A percentile compares a stretch with the other conserved stretches of the same genome.
Evolutionary conservation across 768 basidiomycete genomes (phyloP).

Genomic region (Trametes coccinea): DNA sequence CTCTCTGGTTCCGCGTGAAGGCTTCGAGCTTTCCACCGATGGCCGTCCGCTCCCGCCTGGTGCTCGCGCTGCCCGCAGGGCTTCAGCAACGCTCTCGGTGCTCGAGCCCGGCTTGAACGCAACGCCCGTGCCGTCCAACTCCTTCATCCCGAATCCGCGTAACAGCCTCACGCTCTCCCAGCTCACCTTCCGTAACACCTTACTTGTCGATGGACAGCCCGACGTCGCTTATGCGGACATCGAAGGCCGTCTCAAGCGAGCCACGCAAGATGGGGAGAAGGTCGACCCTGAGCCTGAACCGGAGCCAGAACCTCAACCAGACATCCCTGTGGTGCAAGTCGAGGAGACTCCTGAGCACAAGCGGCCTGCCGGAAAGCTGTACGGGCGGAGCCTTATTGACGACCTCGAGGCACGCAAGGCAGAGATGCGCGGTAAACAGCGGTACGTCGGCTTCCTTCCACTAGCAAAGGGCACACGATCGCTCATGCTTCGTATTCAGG

Average conservation of each 20-base stretch:
- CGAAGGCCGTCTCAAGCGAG: slow-evolving; percentile 63
- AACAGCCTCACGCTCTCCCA: slow-evolving; percentile 74
- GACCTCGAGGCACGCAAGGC: slow-evolving; percentile 83
- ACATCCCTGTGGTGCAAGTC: slow-evolving; percentile 31
- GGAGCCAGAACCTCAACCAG: slow-evolving; percentile 31
- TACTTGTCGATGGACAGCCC: slow-evolving; percentile 67
- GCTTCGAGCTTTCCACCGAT: slow-evolving; percentile 65
- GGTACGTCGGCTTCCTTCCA: slow-evolving; percentile 48
- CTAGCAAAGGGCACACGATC: slow-evolving; percentile 9
- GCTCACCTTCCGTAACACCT: slow-evolving; percentile 80
- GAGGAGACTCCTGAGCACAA: slow-evolving; percentile 24
- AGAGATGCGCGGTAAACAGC: slow-evolving; percentile 77
- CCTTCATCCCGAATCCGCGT: slow-evolving; percentile 79
- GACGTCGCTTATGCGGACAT: slow-evolving; percentile 64
- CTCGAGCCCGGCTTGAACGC: slow-evolving; percentile 31
- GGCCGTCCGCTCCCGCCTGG: slow-evolving; percentile 79
- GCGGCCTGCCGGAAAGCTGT: slow-evolving; percentile 80
- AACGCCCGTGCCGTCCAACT: slow-evolving; percentile 47
- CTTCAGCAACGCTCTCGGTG: slow-evolving; percentile 41
- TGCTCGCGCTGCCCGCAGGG: slow-evolving; percentile 56
- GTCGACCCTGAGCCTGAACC: slow-evolving; percentile 45
- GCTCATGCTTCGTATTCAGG: slow-evolving; percentile 40
- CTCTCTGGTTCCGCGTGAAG: slow-evolving; percentile 44
- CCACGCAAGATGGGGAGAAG: slow-evolving; percentile 78
- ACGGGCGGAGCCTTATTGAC: slow-evolving; percentile 88